Evolutionary conservation across 2,329 filamentous ascomycete species (phyloP).

Genomic region (Periconia macrospinosa): DNA sequence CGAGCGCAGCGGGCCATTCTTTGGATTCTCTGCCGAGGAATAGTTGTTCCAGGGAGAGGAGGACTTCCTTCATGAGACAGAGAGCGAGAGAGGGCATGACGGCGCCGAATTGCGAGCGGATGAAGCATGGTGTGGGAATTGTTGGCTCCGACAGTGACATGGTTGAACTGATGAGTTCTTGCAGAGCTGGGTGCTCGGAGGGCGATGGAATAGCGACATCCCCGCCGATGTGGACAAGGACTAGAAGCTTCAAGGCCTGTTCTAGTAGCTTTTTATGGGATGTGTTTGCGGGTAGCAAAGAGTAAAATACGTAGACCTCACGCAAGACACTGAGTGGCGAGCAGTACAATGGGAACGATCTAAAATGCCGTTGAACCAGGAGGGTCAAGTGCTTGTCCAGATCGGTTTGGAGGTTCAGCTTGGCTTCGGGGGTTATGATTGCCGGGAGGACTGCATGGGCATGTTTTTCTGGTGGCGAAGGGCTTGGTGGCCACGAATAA

Average conservation of each 20-base stretch:
- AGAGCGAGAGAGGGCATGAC: slow-evolving; percentile 38
- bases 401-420: slow-evolving; percentile 17
- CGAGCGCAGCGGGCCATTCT: slow-evolving; percentile 38
- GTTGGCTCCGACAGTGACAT: slow-evolving; percentile 15
- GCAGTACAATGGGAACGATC: slow-evolving; percentile 37
- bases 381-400: slow-evolving; percentile 36
- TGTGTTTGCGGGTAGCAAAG: slow-evolving; percentile 17
- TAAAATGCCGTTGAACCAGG: slow-evolving; percentile 38
- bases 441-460: slow-evolving; percentile 40
- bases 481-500: slow-evolving; percentile 40
- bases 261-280: slow-evolving; percentile 27
- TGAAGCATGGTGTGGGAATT: slow-evolving; percentile 41
- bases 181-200: slow-evolving; percentile 14
- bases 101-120: slow-evolving; percentile 42
- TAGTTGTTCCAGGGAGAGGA: slow-evolving; percentile 34
- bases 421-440: slow-evolving; percentile 25
- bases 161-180: slow-evolving; percentile 21
- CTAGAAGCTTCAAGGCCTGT: slow-evolving; percentile 41
- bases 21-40: slow-evolving; percentile 30
- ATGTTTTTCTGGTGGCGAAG: slow-evolving; percentile 15
- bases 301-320: slow-evolving; percentile 38
- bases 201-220: slow-evolving; percentile 32
- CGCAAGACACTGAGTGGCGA: slow-evolving; percentile 37
- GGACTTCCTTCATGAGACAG: slow-evolving; percentile 35
- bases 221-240: slow-evolving; percentile 43